These are phyloP conservation scores for Candida maesae DNA, from an alignment of 805 yeast genomes.

Conservation along the genomic window DNA sequence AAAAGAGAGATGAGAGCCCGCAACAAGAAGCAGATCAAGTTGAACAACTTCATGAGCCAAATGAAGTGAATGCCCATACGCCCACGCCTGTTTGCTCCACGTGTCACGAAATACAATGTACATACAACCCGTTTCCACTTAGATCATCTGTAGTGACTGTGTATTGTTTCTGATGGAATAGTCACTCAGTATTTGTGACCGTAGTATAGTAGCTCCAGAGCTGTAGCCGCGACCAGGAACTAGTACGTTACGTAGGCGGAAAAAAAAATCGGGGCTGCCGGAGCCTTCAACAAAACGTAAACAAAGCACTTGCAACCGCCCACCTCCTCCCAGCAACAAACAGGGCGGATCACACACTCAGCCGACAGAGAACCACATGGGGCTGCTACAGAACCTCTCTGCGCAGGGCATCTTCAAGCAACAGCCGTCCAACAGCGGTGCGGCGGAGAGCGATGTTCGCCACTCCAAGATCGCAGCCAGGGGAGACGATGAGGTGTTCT, in stretches of 20 bases:
- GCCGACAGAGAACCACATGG: too few relatives aligned
- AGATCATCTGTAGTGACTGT: too few relatives aligned
- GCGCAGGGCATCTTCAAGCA: slow-evolving; percentile 11
- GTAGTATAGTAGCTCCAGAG: too few relatives aligned
- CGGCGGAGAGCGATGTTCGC: slow-evolving; percentile 1
- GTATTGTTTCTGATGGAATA: too few relatives aligned
- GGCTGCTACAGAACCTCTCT: slow-evolving; percentile 7
- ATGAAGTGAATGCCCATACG: slow-evolving; percentile 19
- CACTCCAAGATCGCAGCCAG: slow-evolving; percentile 20
- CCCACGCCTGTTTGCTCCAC: too few relatives aligned
- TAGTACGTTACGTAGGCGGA: not conserved
- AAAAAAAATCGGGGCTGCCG: not conserved
- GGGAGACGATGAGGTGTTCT: slow-evolving; percentile 20
- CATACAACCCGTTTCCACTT: not conserved
- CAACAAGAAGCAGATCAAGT: slow-evolving; percentile 68
- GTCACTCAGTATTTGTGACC: too few relatives aligned
- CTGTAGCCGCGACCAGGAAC: too few relatives aligned
- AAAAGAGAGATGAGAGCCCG: slow-evolving; percentile 64
- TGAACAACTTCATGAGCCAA: slow-evolving; percentile 70
- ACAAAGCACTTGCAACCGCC: slow-evolving; percentile 5
- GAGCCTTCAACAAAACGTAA: slow-evolving; percentile 3
- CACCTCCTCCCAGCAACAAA: too few relatives aligned
- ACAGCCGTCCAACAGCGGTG: not conserved
- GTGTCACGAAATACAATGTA: not conserved
- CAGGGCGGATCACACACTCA: too few relatives aligned